Evolutionary conservation across 2,329 filamentous ascomycete species (phyloP), one percentile per base, ranked within the genome.

Genomic region (Emydomyces testavorans): DNA sequence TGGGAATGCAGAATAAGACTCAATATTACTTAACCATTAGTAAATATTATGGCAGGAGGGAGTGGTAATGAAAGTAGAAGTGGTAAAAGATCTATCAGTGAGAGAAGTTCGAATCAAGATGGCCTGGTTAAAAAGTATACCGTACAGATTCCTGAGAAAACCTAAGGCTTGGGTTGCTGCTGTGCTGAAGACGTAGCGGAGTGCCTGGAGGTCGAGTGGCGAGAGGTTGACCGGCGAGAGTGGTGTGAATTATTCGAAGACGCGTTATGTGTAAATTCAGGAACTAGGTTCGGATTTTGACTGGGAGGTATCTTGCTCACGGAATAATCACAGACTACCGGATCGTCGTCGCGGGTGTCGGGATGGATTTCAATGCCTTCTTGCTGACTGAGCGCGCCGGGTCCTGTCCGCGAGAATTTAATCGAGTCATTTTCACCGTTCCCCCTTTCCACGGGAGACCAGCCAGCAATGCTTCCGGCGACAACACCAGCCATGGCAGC

Each of bases 401-500:
- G 59, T 15, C 60, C 61, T 32, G 58, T 59, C 20, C 60, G 55
- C 1, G 65, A 62, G 53, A 71, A 68, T 11, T 58, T 61, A 47
- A 66, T 57, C 3, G 63, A 58, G 46, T 68, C 66, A n/a, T 57
- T 57, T 21, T 65, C 65, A 6, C 59, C 61, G 5, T 54, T 54
- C 13, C 32, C 51, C 46, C 73, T 65, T 52, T 79, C 77, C 46
- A 80, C 76, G 0, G 69, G 79, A 29, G 77, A 80, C 77, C 76
- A 82, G 35, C 77, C 78, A 35, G 72, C 77, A 54, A 82, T 73
- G 59, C 76, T 79, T 46, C 79, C 78, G n/a, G 78, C 79, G 31
- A 82, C 72, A 40, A 82, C 71, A 55, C 79, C 79, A 20, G 78
- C 78, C 77, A 81, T 80, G 31, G 78, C 79, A 38, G 76, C 71